These are phyloP conservation scores for Parsonsia alboflavescens DNA, from an alignment of 257 asterid genomes.

Conservation along the genomic window DNA sequence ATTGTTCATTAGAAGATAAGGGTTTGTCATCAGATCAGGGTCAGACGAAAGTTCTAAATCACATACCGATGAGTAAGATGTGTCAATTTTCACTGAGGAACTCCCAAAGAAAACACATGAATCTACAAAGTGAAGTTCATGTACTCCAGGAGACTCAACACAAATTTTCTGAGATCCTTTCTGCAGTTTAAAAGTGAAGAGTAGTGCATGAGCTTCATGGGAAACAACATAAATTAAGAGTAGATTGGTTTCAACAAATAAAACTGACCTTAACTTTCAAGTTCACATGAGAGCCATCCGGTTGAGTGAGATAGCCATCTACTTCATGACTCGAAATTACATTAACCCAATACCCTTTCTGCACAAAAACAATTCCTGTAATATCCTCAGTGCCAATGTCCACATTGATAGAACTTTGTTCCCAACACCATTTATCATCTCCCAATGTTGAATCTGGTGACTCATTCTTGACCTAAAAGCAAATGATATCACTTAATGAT, in stretches of 20 bases:
- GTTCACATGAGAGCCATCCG: slow-evolving; percentile 51
- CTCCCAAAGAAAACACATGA: slow-evolving; percentile 87
- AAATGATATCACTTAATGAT: slow-evolving; percentile 17
- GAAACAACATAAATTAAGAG: slow-evolving; percentile 11
- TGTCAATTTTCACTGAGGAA: slow-evolving; percentile 56
- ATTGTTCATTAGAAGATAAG: not conserved
- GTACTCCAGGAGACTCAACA: slow-evolving; percentile 82
- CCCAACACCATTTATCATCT: slow-evolving; percentile 97
- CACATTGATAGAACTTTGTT: slow-evolving; percentile 47
- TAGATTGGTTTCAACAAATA: slow-evolving; percentile 13
- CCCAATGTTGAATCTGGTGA: slow-evolving; percentile 40
- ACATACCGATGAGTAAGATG: slow-evolving; percentile 59
- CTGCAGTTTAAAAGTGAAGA: slow-evolving; percentile 47
- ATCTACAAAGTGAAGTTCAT: slow-evolving; percentile 74
- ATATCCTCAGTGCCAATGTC: slow-evolving; percentile 80
- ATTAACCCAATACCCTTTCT: slow-evolving; percentile 81
- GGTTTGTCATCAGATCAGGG: slow-evolving; percentile 1
- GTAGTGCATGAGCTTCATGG: slow-evolving; percentile 19
- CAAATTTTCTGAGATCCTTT: slow-evolving; percentile 74
- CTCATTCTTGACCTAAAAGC: slow-evolving; percentile 53
- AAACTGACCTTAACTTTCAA: slow-evolving; percentile 66
- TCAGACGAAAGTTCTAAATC: slow-evolving; percentile 8
- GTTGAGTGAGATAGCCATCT: slow-evolving; percentile 62
- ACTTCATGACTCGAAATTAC: slow-evolving; percentile 78
- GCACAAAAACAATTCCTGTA: slow-evolving; percentile 64